Percentiles rank a stretch among this genome's conserved stretches.
phyloP scores from a whole-genome alignment of 2,329 filamentous ascomycete species.

The Fusarium lyarnte region DNA sequence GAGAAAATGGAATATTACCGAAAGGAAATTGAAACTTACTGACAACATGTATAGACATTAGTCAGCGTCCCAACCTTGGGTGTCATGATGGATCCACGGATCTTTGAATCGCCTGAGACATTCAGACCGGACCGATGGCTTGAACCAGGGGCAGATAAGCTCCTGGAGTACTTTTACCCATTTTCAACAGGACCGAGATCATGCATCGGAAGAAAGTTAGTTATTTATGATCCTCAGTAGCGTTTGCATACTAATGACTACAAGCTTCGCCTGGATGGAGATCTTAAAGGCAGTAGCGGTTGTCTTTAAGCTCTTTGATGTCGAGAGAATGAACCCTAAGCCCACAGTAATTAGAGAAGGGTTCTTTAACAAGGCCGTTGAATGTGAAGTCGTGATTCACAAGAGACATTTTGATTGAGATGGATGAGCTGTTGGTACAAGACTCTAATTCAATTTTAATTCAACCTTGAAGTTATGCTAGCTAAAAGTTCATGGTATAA shows the following conservation, averaged over 20 bases:
- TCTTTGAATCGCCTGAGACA: background rate
- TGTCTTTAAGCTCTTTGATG: background rate
- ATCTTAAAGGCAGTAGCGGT: background rate
- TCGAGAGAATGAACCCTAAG: background rate
- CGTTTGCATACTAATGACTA: background rate
- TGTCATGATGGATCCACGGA: background rate
- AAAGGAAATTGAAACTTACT: accelerated
- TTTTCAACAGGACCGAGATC: background rate
- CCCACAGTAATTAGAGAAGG: background rate
- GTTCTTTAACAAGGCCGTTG: background rate
- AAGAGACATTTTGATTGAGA: background rate
- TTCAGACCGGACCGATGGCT: background rate
- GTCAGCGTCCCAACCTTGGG: background rate
- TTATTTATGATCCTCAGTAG: accelerated
- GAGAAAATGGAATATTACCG: accelerated
- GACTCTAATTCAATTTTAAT: background rate
- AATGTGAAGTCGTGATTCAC: background rate
- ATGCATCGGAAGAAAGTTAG: background rate
- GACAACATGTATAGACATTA: background rate
- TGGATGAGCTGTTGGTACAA: no score
- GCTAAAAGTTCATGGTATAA: background rate
- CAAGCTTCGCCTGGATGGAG: background rate
- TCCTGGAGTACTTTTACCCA: background rate
- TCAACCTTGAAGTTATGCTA: accelerated
- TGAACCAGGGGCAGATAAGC: background rate